Percentiles rank a stretch among this genome's conserved stretches.
phyloP scores from a whole-genome alignment of 192 early-diverging fungal genomes.

The Umbelopsis isabellina region DNA sequence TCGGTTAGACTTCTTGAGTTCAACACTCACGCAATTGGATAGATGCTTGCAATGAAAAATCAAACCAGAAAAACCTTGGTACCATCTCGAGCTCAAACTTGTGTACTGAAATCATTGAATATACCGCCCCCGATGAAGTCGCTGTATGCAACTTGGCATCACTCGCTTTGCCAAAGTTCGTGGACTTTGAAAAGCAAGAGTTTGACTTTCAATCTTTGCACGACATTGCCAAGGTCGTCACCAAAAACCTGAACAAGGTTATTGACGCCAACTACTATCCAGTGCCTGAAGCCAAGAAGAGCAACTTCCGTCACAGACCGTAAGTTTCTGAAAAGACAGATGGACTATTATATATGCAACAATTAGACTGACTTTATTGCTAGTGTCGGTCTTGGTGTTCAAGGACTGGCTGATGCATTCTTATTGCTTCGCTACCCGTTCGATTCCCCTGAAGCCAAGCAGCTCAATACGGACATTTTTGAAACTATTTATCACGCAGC shows the following conservation, averaged over 20 bases:
- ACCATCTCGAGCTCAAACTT: slow-evolving; percentile 97
- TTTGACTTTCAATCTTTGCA: slow-evolving; percentile 89
- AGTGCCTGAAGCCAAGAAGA: slow-evolving; percentile 78
- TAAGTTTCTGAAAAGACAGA: slow-evolving; percentile 1
- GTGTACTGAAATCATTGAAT: slow-evolving; percentile 98
- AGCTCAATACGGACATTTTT: slow-evolving; percentile 88
- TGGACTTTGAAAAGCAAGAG: slow-evolving; percentile 53
- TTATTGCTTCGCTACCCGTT: slow-evolving; percentile 92
- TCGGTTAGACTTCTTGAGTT: background rate
- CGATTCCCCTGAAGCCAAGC: slow-evolving; percentile 79
- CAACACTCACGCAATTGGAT: background rate
- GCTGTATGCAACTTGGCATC: slow-evolving; percentile 98
- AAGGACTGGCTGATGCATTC: slow-evolving; percentile 97
- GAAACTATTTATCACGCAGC: slow-evolving; percentile 95
- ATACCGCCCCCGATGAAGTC: slow-evolving; percentile 92
- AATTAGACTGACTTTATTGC: background rate
- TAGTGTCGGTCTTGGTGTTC: slow-evolving; percentile 83
- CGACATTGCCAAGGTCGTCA: slow-evolving; percentile 82
- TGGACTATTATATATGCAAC: background rate
- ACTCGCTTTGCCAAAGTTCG: slow-evolving; percentile 88
- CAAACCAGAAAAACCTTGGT: slow-evolving; percentile 97
- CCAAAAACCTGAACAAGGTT: slow-evolving; percentile 93
- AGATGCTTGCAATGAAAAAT: slow-evolving; percentile 97
- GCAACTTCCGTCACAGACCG: slow-evolving; percentile 94
- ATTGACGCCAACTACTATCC: slow-evolving; percentile 98